phyloP scores from a whole-genome alignment of 352 stramenopile genomes.

The Peronospora farinosa region DNA sequence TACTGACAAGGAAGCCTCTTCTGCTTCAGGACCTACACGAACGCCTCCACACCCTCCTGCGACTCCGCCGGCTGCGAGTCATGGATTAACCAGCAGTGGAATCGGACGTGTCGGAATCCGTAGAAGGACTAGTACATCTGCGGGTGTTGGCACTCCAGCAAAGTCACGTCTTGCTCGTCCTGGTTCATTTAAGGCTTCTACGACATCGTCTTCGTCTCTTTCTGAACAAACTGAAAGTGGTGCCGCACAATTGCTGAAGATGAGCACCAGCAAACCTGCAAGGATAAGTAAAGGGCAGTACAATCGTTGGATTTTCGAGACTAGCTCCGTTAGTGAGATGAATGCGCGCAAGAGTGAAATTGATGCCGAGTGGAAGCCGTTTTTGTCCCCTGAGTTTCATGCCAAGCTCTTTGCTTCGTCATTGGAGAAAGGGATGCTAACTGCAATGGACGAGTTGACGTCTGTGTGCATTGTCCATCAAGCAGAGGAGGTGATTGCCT shows the following conservation, averaged over 20 bases:
- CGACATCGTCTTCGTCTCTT: constrained; percentile 19
- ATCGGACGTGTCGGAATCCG: constrained; percentile 18
- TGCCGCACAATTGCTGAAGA: constrained; percentile 42
- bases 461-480: constrained; percentile 49
- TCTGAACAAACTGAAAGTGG: constrained; percentile 45
- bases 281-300: constrained; percentile 58
- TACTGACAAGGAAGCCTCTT: constrained; percentile 1
- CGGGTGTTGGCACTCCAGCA: constrained; percentile 16
- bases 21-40: constrained; percentile 4
- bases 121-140: constrained; percentile 24
- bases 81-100: constrained; percentile 7
- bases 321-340: constrained; percentile 63
- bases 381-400: constrained; percentile 57
- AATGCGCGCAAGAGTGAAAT: constrained; percentile 62
- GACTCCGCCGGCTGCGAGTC: constrained; percentile 6
- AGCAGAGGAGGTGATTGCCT: constrained; percentile 55
- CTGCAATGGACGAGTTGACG: constrained; percentile 69
- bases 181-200: constrained; percentile 26
- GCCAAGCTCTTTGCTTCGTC: constrained; percentile 73
- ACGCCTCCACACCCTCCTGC: constrained; percentile 8
- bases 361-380: constrained; percentile 71
- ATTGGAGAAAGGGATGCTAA: constrained; percentile 81
- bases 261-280: constrained; percentile 54
- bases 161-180: constrained; percentile 34
- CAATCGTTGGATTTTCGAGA: constrained; percentile 84